Conservation (phyloP, 176 grass and related monocot genomes). For the Carex littledalei region DNA sequence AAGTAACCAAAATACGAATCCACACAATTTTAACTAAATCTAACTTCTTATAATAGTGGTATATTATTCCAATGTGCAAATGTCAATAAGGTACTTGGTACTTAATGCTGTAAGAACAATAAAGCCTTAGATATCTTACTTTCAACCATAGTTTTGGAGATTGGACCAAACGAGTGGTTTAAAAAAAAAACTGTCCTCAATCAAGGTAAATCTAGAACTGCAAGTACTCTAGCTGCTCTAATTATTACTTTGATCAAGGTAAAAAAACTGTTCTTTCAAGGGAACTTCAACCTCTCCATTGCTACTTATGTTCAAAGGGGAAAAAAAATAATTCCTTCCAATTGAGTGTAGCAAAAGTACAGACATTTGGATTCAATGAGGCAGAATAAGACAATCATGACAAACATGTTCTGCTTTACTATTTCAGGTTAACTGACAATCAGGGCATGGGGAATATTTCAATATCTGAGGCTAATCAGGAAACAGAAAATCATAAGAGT, state of each 20-base stretch:
- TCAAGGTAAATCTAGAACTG: background rate
- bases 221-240: background rate
- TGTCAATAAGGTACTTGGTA: background rate
- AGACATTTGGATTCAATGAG: background rate
- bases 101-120: background rate
- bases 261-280: background rate
- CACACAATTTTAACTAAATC: background rate
- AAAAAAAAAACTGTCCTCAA: background rate
- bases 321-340: background rate
- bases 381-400: background rate
- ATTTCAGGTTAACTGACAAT: background rate
- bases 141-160: background rate
- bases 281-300: background rate
- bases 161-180: background rate
- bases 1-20: background rate
- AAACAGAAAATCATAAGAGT: background rate
- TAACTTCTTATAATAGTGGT: conserved; percentile 1
- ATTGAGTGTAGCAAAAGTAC: background rate
- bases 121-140: background rate
- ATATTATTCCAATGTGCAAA: background rate
- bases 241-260: background rate
- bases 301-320: background rate
- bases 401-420: background rate
- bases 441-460: background rate
- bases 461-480: background rate